Percentiles rank a stretch among this genome's conserved stretches.
These are phyloP conservation scores for thale cress (Arabidopsis thaliana) DNA, from an alignment of 345 rosid species.

Conservation along the genomic window DNA sequence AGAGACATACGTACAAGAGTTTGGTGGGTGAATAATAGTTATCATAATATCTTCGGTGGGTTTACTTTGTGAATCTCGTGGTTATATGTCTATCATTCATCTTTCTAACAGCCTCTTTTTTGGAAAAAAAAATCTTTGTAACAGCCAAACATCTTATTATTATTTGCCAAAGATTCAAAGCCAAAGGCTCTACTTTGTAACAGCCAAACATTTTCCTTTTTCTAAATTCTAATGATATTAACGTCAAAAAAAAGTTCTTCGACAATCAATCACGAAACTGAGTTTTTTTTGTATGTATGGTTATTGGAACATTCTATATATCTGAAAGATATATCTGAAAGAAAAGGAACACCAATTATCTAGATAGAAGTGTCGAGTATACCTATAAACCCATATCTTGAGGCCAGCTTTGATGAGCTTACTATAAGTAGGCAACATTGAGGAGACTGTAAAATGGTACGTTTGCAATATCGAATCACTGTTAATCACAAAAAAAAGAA, in stretches of 20 bases:
- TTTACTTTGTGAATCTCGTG: slow-evolving; percentile 19
- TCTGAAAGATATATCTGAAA: background rate
- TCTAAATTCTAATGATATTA: no score
- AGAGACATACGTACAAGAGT: slow-evolving; percentile 5
- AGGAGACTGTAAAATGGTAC: slow-evolving; percentile 49
- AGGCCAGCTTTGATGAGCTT: slow-evolving; percentile 69
- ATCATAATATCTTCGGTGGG: background rate
- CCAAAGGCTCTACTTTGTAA: no score
- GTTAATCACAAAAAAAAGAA: background rate
- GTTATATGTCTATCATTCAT: background rate
- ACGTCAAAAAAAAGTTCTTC: background rate
- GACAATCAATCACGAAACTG: background rate
- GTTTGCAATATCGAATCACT: slow-evolving; percentile 48
- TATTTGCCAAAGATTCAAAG: no score
- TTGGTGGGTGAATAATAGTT: slow-evolving; percentile 8
- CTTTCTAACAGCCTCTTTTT: no score
- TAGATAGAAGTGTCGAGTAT: slow-evolving; percentile 32
- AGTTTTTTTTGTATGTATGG: background rate
- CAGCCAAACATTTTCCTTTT: no score
- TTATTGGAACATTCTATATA: background rate
- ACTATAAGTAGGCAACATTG: slow-evolving; percentile 59
- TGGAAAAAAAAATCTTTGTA: no score
- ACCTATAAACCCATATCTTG: slow-evolving; percentile 75
- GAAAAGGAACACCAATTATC: background rate
- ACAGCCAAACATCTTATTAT: no score